A percentile compares a stretch with the other conserved stretches of the same genome.
Conservation (phyloP, 1,284 basidiomycete species). For the Cryptococcus maquisensis region DNA sequence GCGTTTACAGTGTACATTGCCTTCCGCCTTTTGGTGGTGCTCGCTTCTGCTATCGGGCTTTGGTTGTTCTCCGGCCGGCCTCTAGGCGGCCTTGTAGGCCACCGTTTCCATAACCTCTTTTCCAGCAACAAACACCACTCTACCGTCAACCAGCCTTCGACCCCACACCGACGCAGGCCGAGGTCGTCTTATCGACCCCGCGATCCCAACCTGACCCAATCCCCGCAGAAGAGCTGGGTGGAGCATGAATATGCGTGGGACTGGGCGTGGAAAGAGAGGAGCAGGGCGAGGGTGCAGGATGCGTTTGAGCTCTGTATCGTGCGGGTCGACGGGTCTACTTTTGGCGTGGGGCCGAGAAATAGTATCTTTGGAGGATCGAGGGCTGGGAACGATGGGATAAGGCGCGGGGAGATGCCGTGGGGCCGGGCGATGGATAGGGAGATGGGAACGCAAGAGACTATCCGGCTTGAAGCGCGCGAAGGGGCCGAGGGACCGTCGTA, state of each 20-base stretch:
- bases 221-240: constrained; percentile 46
- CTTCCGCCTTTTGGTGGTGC: constrained; percentile 61
- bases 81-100: constrained; percentile 50
- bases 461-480: not conserved
- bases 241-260: constrained; percentile 46
- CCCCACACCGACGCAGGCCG: constrained; percentile 10
- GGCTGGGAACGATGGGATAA: constrained; percentile 16
- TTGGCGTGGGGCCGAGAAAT: not conserved
- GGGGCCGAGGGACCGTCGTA: not conserved
- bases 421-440: not conserved
- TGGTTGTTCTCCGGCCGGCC: constrained; percentile 51
- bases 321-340: constrained; percentile 7
- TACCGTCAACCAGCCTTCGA: constrained; percentile 4
- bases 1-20: constrained; percentile 72
- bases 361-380: too few species aligned
- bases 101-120: not conserved
- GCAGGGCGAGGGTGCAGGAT: constrained; percentile 65
- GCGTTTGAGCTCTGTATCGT: constrained; percentile 71
- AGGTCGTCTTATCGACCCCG: constrained; percentile 13
- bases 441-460: not conserved
- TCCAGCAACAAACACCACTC: not conserved
- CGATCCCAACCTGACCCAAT: constrained; percentile 31
- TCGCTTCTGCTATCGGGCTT: constrained; percentile 64
- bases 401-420: constrained; percentile 1
- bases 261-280: constrained; percentile 71